These are phyloP conservation scores for Xylariaceae sp. DNA, from an alignment of 2,329 filamentous ascomycete species.

Conservation along the genomic window DNA sequence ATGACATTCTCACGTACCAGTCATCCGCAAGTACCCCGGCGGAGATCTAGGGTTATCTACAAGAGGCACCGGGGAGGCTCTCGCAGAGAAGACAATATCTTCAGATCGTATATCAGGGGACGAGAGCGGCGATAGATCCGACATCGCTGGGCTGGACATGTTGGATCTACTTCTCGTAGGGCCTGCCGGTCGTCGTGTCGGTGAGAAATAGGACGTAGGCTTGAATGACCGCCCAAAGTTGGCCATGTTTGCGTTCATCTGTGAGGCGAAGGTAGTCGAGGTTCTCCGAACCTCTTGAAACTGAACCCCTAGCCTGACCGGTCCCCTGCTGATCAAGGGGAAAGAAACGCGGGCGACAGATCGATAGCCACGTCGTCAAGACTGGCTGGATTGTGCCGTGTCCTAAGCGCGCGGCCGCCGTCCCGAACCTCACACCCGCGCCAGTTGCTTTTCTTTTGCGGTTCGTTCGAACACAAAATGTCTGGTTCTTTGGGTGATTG, in stretches of 20 bases:
- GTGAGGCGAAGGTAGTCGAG: background rate
- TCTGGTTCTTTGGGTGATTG: too few species aligned
- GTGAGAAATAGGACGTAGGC: slow-evolving; percentile 40
- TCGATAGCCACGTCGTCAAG: slow-evolving; percentile 2
- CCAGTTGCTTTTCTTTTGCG: too few species aligned
- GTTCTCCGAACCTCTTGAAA: slow-evolving; percentile 7
- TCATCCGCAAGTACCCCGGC: slow-evolving; percentile 21
- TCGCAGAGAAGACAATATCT: slow-evolving; percentile 36
- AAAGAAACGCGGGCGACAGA: too few species aligned
- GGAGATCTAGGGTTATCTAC: slow-evolving; percentile 17
- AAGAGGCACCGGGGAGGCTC: slow-evolving; percentile 27
- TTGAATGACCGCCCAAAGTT: slow-evolving; percentile 48
- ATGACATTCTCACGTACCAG: slow-evolving; percentile 11
- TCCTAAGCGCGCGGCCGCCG: too few species aligned
- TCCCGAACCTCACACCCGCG: too few species aligned
- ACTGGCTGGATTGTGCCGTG: slow-evolving; percentile 1
- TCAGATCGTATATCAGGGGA: slow-evolving; percentile 28
- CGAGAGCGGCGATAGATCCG: slow-evolving; percentile 40
- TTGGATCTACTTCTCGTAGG: slow-evolving; percentile 42
- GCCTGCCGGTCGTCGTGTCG: slow-evolving; percentile 42
- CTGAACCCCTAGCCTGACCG: background rate
- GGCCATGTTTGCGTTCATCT: slow-evolving; percentile 38
- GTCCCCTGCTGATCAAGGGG: too few species aligned
- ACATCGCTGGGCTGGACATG: slow-evolving; percentile 46
- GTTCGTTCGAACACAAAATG: too few species aligned